Evolutionary conservation across 2,329 filamentous ascomycete species (phyloP), one percentile per base, ranked within the genome.

Genomic region (Escovopsis sp.): DNA sequence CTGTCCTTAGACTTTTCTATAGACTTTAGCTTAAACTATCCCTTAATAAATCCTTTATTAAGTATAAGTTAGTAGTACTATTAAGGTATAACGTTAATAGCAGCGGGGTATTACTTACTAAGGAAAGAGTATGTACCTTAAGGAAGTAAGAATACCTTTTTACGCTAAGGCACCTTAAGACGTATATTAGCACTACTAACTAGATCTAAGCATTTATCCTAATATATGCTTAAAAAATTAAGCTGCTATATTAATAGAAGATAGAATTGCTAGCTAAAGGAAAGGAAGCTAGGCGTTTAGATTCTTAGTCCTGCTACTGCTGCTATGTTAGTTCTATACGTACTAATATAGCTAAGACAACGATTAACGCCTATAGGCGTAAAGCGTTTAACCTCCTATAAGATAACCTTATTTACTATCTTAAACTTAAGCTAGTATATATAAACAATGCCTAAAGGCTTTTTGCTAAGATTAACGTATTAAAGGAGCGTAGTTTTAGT

Each of bases 31-130:
- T 29, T 29, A 29, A 12, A 5, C 15, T 29, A 5, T 29, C 15
- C 15, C 27, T 29, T 29, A n/a, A 5, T n/a, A 29, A 29, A 12
- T n/a, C 13, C 13, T 29, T 16, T 29, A n/a, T 29, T 6, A 29
- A 29, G 5, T 32, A 32, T 14, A 9, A 21, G 5, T 21, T 21
- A 21, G 19, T 21, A 5, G 9, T 21, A 5, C 19, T 21, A 30
- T 28, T 29, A 30, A 23, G 21, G 25, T 35, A 35, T 35, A 12
- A 11, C n/a, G n/a, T n/a, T n/a, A n/a, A n/a, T n/a, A n/a, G n/a
- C n/a, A n/a, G n/a, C n/a, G n/a, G n/a, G n/a, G n/a, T n/a, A n/a
- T n/a, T n/a, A n/a, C n/a, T n/a, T n/a, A n/a, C n/a, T n/a, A n/a
- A 19, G 21, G 23, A 29, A 30, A 23, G 16, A 18, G 17, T 29